Conservation (phyloP, 768 basidiomycete species). For the Panaeolus papilionaceus region DNA sequence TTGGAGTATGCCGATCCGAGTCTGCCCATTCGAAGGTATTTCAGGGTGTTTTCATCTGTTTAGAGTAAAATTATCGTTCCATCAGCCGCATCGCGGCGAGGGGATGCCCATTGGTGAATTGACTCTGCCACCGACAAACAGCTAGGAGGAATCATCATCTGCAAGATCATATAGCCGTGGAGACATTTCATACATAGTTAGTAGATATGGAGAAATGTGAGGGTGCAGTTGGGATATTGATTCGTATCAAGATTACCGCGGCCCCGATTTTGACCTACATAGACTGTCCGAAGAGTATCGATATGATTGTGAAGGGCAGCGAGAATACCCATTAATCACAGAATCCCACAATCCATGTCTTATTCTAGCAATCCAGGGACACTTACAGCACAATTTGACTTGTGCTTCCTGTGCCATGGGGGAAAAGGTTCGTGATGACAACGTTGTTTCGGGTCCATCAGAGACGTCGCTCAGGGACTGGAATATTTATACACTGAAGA, state of each 20-base stretch:
- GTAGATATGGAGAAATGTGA: background rate
- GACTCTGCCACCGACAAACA: background rate
- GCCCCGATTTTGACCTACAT: constrained; percentile 4
- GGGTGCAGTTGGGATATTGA: constrained; percentile 4
- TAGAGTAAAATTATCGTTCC: background rate
- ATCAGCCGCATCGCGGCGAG: background rate
- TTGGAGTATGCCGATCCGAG: too few relatives aligned
- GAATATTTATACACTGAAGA: background rate
- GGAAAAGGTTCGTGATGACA: background rate
- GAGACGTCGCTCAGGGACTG: constrained; percentile 6
- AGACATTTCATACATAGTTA: background rate
- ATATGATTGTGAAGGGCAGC: background rate
- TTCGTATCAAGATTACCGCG: background rate
- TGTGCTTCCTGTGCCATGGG: constrained; percentile 3
- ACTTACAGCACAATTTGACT: background rate
- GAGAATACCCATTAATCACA: background rate
- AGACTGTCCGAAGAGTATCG: background rate
- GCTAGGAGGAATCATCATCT: background rate
- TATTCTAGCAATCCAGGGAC: background rate
- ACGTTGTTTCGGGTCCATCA: constrained; percentile 7
- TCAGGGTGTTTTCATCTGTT: too few relatives aligned
- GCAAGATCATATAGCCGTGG: background rate
- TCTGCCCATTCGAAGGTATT: too few relatives aligned
- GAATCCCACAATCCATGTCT: background rate
- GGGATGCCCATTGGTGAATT: background rate